Evolutionary conservation across 2,329 filamentous ascomycete genomes (phyloP).

Genomic region (Beauveria sp.): DNA sequence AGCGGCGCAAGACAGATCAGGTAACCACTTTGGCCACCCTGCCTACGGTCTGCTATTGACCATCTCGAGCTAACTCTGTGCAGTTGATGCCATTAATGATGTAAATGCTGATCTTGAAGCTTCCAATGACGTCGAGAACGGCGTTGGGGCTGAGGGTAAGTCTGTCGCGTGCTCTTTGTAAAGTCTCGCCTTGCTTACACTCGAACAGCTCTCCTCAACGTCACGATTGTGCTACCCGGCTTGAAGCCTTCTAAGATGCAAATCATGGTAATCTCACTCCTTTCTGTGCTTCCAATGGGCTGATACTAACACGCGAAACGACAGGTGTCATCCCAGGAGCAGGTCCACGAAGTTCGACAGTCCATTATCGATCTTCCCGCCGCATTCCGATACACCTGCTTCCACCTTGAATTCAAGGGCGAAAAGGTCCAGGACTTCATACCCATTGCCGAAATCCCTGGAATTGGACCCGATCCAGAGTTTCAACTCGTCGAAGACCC

Average conservation of each 20-base stretch:
- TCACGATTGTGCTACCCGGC: slow-evolving; percentile 77
- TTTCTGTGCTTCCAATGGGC: slow-evolving; percentile 14
- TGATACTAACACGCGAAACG: neutral
- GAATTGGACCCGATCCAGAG: slow-evolving; percentile 68
- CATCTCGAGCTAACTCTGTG: slow-evolving; percentile 10
- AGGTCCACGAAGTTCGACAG: slow-evolving; percentile 94
- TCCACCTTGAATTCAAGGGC: slow-evolving; percentile 89
- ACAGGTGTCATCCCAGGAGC: slow-evolving; percentile 85
- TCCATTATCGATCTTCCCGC: slow-evolving; percentile 88
- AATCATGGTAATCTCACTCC: slow-evolving; percentile 58
- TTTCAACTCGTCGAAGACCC: slow-evolving; percentile 83
- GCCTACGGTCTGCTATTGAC: neutral
- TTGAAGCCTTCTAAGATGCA: slow-evolving; percentile 65
- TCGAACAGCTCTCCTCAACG: slow-evolving; percentile 43
- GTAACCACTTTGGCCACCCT: neutral
- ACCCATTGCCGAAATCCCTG: slow-evolving; percentile 81
- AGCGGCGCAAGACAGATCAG: neutral
- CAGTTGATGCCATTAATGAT: slow-evolving; percentile 20
- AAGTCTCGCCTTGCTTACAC: slow-evolving; percentile 15
- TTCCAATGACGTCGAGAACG: slow-evolving; percentile 21
- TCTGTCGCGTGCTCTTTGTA: slow-evolving; percentile 5
- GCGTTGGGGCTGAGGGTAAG: slow-evolving; percentile 28
- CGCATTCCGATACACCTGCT: slow-evolving; percentile 96
- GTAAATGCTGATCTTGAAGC: slow-evolving; percentile 18
- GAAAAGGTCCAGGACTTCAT: slow-evolving; percentile 92